Conservation (phyloP, 1,284 basidiomycete genomes). For the Fistulina hepatica region DNA sequence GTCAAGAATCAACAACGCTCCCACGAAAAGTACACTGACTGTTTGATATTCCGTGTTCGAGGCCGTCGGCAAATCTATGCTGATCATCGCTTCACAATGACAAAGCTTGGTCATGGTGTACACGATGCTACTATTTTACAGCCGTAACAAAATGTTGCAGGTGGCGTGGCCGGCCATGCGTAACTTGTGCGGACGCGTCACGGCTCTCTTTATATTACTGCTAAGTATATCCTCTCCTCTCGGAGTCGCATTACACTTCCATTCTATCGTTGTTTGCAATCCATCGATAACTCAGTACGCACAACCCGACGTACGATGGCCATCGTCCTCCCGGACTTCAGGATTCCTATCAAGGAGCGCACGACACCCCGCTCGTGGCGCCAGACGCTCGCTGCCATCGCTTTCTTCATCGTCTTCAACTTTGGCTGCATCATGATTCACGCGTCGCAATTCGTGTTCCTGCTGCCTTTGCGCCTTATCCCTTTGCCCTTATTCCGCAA, state of each 20-base stretch:
- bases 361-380: conserved; percentile 46
- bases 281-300: not conserved
- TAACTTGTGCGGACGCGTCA: too few relatives aligned
- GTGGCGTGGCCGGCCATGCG: not conserved
- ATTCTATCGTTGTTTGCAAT: not conserved
- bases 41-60: too few relatives aligned
- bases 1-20: too few relatives aligned
- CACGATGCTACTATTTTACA: too few relatives aligned
- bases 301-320: not conserved
- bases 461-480: conserved; percentile 53
- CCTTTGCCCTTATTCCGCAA: conserved; percentile 37
- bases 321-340: conserved; percentile 26
- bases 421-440: conserved; percentile 61
- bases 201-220: not conserved
- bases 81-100: too few relatives aligned
- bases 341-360: conserved; percentile 48
- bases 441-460: conserved; percentile 55
- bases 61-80: too few relatives aligned
- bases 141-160: too few relatives aligned
- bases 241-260: not conserved
- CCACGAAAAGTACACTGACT: too few relatives aligned
- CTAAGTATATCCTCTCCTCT: not conserved
- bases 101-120: too few relatives aligned
- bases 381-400: conserved; percentile 38
- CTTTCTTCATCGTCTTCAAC: conserved; percentile 56